These are phyloP conservation scores for Phanerochaete sordida DNA, from an alignment of 768 basidiomycete genomes.

Conservation along the genomic window DNA sequence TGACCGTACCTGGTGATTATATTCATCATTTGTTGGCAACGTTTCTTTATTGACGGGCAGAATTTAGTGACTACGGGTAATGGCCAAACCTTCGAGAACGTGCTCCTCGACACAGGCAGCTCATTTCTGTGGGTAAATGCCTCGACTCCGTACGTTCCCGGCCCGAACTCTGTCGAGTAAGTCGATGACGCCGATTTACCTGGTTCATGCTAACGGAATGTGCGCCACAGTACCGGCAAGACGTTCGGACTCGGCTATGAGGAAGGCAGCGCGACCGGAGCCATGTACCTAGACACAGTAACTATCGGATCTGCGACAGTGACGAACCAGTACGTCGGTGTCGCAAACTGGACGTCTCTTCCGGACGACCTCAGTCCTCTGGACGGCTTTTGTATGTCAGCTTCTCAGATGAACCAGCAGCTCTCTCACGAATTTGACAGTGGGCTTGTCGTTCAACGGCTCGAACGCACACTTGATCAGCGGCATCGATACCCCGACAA, in stretches of 20 bases:
- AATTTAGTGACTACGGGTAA: constrained; percentile 5
- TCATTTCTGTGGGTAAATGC: constrained; percentile 10
- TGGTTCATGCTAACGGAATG: neutral
- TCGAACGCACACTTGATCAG: constrained; percentile 5
- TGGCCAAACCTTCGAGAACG: constrained; percentile 5
- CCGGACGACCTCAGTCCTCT: neutral
- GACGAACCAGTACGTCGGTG: constrained; percentile 6
- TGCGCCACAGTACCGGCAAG: neutral
- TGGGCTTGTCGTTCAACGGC: constrained; percentile 4
- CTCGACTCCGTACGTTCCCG: neutral
- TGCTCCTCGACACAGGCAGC: constrained; percentile 10
- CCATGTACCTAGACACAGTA: constrained; percentile 2
- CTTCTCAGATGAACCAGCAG: neutral
- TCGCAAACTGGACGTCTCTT: neutral
- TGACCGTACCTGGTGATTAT: constrained; percentile 3
- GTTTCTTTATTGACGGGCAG: neutral
- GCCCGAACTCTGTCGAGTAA: neutral
- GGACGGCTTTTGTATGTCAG: constrained; percentile 5
- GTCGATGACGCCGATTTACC: neutral
- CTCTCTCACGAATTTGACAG: neutral
- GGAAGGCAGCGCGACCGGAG: constrained; percentile 1
- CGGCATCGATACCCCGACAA: neutral
- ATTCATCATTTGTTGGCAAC: too few species aligned
- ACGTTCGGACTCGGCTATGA: constrained; percentile 1
- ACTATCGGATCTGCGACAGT: constrained; percentile 6